Evolutionary conservation across 257 asterid genomes (phyloP).

Genomic region (Solanum rostratum): DNA sequence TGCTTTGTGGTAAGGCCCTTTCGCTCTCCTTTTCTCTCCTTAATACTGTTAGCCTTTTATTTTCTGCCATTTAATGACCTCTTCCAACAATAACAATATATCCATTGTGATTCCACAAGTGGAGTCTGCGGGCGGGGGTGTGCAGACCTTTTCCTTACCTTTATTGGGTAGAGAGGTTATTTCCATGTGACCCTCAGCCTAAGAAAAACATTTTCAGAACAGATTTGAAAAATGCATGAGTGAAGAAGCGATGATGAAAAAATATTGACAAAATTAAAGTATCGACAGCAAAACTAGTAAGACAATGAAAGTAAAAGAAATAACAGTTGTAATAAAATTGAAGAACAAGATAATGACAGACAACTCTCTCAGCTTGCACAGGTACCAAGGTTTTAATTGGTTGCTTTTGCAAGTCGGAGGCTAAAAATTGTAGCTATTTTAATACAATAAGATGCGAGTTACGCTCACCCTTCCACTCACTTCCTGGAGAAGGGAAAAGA

Average conservation of each 20-base stretch:
- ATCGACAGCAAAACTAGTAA: background rate
- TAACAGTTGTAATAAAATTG: background rate
- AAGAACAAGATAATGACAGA: background rate
- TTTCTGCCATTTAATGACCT: background rate
- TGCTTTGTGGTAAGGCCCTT: constrained; percentile 66
- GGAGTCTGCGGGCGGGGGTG: background rate
- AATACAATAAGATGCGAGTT: background rate
- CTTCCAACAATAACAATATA: background rate
- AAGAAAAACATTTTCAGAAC: background rate
- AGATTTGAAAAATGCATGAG: background rate
- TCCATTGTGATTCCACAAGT: background rate
- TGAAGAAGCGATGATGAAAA: background rate
- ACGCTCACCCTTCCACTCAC: background rate
- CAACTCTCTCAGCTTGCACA: background rate
- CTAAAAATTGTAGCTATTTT: background rate
- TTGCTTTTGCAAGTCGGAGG: background rate
- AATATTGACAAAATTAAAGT: background rate
- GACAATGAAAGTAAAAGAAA: background rate
- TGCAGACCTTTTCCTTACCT: background rate
- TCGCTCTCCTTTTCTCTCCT: background rate
- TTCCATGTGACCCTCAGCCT: too few relatives aligned
- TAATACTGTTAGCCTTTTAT: background rate
- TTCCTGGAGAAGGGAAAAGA: background rate
- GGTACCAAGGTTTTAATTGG: background rate
- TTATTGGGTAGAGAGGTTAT: background rate